Percentiles rank a stretch among this genome's conserved stretches.
These are phyloP conservation scores for Geranium brycei DNA, from an alignment of 345 rosid genomes.

Conservation along the genomic window DNA sequence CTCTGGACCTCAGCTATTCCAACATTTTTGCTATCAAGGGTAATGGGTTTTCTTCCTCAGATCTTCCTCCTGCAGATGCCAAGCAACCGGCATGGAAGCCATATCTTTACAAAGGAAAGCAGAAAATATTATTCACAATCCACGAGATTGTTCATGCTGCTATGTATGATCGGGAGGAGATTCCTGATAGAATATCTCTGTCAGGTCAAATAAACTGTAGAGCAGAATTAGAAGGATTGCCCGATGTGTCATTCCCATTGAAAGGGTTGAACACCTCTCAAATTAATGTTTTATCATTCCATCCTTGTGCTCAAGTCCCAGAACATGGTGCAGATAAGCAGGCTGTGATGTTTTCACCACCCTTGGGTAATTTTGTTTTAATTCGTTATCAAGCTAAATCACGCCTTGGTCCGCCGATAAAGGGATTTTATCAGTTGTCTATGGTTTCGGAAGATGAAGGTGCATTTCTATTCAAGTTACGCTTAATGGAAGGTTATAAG, in stretches of 20 bases:
- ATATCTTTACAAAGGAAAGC: conserved; percentile 79
- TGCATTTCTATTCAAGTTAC: conserved; percentile 78
- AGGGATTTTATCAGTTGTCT: conserved; percentile 87
- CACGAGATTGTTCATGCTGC: conserved; percentile 73
- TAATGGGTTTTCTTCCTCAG: conserved; percentile 73
- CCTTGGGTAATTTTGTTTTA: conserved; percentile 72
- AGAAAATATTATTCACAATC: conserved; percentile 63
- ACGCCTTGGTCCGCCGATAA: conserved; percentile 67
- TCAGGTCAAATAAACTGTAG: conserved; percentile 85
- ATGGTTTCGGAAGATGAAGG: conserved; percentile 97
- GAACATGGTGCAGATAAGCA: conserved; percentile 71
- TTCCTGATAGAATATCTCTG: conserved; percentile 69
- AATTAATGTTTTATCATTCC: conserved; percentile 69
- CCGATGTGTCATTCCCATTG: conserved; percentile 83
- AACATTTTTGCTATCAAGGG: conserved; percentile 49
- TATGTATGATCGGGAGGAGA: conserved; percentile 80
- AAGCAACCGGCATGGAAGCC: conserved; percentile 98
- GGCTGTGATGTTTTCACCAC: conserved; percentile 77
- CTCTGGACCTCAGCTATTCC: conserved; percentile 65
- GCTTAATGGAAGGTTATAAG: conserved; percentile 78
- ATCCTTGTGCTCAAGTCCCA: conserved; percentile 84
- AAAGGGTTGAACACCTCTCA: conserved; percentile 48
- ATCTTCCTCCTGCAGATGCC: conserved; percentile 60
- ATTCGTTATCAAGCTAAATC: conserved; percentile 71
- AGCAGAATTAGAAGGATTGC: conserved; percentile 85